Evolutionary conservation across 371 early-diverging fungal genomes (phyloP), one percentile per base, ranked within the genome.

Genomic region (Zychaea mexicana): DNA sequence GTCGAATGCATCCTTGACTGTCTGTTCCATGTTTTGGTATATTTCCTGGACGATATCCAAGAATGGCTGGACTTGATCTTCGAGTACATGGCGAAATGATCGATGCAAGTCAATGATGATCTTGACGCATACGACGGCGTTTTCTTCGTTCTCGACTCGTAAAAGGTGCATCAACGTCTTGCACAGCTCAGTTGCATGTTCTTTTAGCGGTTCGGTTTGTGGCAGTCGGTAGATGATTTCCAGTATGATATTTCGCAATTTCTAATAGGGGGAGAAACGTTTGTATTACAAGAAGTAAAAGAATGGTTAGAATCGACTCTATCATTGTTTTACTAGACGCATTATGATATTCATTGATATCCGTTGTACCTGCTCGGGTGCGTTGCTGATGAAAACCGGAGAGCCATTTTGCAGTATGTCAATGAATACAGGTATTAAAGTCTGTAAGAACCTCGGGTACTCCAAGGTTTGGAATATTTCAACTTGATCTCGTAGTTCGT

Each of bases 111-210:
- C 98, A 57, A 94, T 93, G 61, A 98, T 90, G 36, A 97, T 92
- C 71, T 96, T 96, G 22, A 98, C 84, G 66, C 93, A 89, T 3
- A 95, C 84, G 24, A 94, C 91, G 2, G 93, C 98, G 69, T 98
- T 98, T 26, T 98, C 99, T 78, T 99, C 99, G 66, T 98, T 98
- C 69, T 99, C 99, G 13, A 85, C 84, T 64, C 85, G 81, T 31
- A 99, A 82, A 3, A 96, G 81, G 26, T 87, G 72, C 84, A 98
- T 86, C 52, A 97, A 72, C 8, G 90, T 78, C 55, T 76, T 79
- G 49, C 85, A 73, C 56, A 90, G 57, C 15, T 88, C 86, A 21
- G 79, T 70, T 0, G 85, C 88, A 53, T 89, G 88, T 45, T 80
- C 74, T 60, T 84, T 83, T 36, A 94, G 82, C 12, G 90, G 78